These are phyloP conservation scores for Ascosphaera pollenicola DNA, from an alignment of 2,329 filamentous ascomycete species.

Conservation along the genomic window DNA sequence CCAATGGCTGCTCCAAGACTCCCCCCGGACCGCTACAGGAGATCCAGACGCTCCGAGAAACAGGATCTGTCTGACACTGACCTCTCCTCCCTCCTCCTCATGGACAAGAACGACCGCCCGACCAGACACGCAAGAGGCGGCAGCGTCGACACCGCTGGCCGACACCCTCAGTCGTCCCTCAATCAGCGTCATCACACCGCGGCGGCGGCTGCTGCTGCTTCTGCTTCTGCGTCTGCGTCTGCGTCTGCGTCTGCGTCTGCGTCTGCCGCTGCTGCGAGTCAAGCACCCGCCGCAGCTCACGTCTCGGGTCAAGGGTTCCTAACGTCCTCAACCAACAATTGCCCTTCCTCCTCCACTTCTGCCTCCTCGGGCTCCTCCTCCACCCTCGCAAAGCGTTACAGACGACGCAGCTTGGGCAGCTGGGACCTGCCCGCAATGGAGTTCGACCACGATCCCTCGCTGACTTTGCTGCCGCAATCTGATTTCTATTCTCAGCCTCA, in stretches of 20 bases:
- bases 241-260: constrained; percentile 10
- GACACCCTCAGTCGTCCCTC: background rate
- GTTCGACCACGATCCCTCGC: no score
- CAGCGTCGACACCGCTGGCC: constrained; percentile 1
- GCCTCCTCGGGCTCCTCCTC: constrained; percentile 30
- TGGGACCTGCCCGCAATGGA: constrained; percentile 24
- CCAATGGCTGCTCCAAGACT: background rate
- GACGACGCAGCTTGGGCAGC: constrained; percentile 63
- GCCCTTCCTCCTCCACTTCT: constrained; percentile 16
- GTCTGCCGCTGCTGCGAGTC: constrained; percentile 29
- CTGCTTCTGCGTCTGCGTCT: constrained; percentile 30
- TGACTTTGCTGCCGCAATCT: constrained; percentile 11
- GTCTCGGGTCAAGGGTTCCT: constrained; percentile 14
- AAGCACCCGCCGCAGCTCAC: constrained; percentile 26
- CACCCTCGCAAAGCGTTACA: constrained; percentile 47
- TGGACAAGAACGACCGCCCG: constrained; percentile 2
- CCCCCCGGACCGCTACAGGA: constrained; percentile 1
- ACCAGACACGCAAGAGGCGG: constrained; percentile 1
- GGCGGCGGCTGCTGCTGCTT: constrained; percentile 12
- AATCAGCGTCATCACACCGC: constrained; percentile 1
- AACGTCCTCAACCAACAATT: constrained; percentile 25
- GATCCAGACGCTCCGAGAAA: background rate
- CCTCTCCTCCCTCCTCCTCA: constrained; percentile 2
- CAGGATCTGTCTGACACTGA: constrained; percentile 1
- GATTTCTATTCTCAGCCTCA: constrained; percentile 7